These are phyloP conservation scores for Aspergillus tubingensis DNA, from an alignment of 2,329 filamentous ascomycete genomes.

Conservation along the genomic window DNA sequence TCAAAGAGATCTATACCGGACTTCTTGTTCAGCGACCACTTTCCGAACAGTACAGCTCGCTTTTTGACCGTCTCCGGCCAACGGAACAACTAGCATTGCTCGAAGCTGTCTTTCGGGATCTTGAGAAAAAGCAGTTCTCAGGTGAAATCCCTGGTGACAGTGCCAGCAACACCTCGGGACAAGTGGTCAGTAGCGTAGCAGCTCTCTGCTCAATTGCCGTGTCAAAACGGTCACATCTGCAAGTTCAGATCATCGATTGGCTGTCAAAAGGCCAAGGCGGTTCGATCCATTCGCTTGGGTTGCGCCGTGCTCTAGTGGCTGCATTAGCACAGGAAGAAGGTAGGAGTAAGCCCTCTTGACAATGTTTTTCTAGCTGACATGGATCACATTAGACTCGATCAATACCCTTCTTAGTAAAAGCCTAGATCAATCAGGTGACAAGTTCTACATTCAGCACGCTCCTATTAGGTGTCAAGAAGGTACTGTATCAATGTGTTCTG, in stretches of 20 bases:
- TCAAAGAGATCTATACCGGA: slow-evolving; percentile 41
- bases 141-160: slow-evolving; percentile 19
- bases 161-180: slow-evolving; percentile 13
- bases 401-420: slow-evolving; percentile 63
- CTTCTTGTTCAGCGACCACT: slow-evolving; percentile 35
- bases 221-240: slow-evolving; percentile 51
- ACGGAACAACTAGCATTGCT: slow-evolving; percentile 52
- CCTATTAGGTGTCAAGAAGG: slow-evolving; percentile 88
- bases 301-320: slow-evolving; percentile 67
- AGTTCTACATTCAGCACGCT: slow-evolving; percentile 81
- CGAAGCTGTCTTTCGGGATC: slow-evolving; percentile 48
- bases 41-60: slow-evolving; percentile 33
- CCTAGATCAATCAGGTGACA: slow-evolving; percentile 76
- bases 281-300: slow-evolving; percentile 64
- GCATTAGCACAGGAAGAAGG: slow-evolving; percentile 57
- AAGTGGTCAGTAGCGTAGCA: slow-evolving; percentile 59
- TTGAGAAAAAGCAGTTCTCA: slow-evolving; percentile 44
- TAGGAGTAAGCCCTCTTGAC: slow-evolving; percentile 16
- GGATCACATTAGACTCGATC: slow-evolving; percentile 38
- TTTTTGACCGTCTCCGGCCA: slow-evolving; percentile 48
- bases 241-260: slow-evolving; percentile 63
- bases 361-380: background rate
- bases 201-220: slow-evolving; percentile 57
- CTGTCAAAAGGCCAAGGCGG: slow-evolving; percentile 65
- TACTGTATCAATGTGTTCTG: slow-evolving; percentile 33